These are phyloP conservation scores for Inosperma sp. DNA, from an alignment of 768 basidiomycete species.

Conservation along the genomic window DNA sequence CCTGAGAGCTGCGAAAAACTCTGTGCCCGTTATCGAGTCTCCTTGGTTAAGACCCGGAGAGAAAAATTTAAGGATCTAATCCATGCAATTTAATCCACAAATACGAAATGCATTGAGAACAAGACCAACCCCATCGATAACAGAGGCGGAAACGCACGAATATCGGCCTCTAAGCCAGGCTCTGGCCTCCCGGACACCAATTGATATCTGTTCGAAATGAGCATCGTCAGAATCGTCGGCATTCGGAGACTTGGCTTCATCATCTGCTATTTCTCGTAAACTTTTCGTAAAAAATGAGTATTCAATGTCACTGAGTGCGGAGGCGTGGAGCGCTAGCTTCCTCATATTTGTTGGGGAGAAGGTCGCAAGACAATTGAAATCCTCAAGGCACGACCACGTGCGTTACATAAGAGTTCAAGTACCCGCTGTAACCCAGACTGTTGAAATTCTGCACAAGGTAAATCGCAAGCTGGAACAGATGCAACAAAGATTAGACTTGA, in stretches of 20 bases:
- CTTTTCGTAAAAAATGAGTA: conserved; percentile 63
- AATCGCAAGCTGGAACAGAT: too few relatives aligned
- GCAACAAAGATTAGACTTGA: too few relatives aligned
- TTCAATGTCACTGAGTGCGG: conserved; percentile 71
- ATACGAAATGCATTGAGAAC: conserved; percentile 2
- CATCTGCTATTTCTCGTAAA: conserved; percentile 46
- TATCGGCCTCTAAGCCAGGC: conserved; percentile 77
- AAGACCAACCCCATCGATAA: conserved; percentile 55
- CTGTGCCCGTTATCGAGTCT: conserved; percentile 58
- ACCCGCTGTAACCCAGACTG: too few relatives aligned
- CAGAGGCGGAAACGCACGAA: conserved; percentile 42
- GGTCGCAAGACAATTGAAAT: neutral
- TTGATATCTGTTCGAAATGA: conserved; percentile 48
- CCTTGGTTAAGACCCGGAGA: conserved; percentile 47
- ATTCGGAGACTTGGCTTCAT: conserved; percentile 16
- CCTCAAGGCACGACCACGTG: too few relatives aligned
- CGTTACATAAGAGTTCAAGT: too few relatives aligned
- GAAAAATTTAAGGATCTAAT: conserved; percentile 66
- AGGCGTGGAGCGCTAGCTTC: conserved; percentile 62
- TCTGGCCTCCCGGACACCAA: conserved; percentile 63
- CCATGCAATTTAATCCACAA: conserved; percentile 7
- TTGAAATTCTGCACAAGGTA: too few relatives aligned
- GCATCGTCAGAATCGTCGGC: conserved; percentile 35
- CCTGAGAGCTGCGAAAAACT: conserved; percentile 73
- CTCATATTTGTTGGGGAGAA: conserved; percentile 42